Evolutionary conservation across 1,284 basidiomycete genomes (phyloP), one percentile per base, ranked within the genome.

Genomic region (Singerocomus inundabilis): DNA sequence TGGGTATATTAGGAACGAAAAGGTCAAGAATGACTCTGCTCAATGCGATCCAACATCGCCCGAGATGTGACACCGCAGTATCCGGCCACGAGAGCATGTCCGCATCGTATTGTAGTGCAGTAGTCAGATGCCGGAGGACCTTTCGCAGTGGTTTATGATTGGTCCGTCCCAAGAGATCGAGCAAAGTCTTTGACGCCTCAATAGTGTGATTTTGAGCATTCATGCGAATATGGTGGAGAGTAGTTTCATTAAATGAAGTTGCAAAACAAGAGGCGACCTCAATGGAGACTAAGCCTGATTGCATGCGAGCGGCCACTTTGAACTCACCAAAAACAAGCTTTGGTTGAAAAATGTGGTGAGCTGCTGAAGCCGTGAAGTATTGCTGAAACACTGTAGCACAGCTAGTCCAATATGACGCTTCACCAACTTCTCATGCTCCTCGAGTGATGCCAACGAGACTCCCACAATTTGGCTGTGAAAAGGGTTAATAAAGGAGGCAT

Each of bases 1-100:
- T 72, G 1, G 95, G 93, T 5, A 85, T 73, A 62, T 92, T 82
- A 0, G 97, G 94, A 41, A 98, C 77, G 63, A 89, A 90, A n/a
- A 96, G 75, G 2, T 82, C 73, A 15, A 92, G 63, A 28, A 91
- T 67, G 45, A 81, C 60, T 28, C 74, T 73, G 40, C 84, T 80
- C 26, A 91, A 64, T 0, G 76, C 78, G 36, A 94, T 72, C 84
- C 86, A 97, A 40, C 71, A 80, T 48, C 68, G 64, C 6, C 85
- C 88, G 12, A 87, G 58, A 49, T 46, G 48, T 51, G 50, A 50
- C 54, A 55, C 24, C 3, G 38, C 6, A 5, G 29, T 46, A 44
- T 38, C 47, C 31, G 31, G 8, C 6, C 53, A 46, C 13, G 55
- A 28, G 40, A 26, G 31, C 9, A 15, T n/a, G 16, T 49, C 42